phyloP scores from a whole-genome alignment of 1,284 basidiomycete genomes.

The Pseudozyma hubeiensis region DNA sequence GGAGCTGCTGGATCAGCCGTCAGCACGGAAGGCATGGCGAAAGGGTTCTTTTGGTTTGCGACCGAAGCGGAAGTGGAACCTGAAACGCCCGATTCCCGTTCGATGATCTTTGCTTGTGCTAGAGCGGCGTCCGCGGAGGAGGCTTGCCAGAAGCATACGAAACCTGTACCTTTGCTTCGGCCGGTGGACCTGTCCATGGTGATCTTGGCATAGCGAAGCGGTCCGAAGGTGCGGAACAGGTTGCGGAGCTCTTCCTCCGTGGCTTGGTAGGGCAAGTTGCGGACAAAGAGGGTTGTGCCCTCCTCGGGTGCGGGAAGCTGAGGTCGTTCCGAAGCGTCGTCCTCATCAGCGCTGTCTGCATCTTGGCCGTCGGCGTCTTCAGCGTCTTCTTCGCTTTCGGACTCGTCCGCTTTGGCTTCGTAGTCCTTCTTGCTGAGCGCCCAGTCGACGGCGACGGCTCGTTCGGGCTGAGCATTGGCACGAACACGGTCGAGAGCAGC shows the following conservation, averaged over 20 bases:
- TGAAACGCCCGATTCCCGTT: slow-evolving; percentile 49
- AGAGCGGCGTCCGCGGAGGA: slow-evolving; percentile 88
- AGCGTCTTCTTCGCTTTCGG: slow-evolving; percentile 71
- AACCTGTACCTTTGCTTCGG: slow-evolving; percentile 91
- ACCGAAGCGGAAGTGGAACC: slow-evolving; percentile 18
- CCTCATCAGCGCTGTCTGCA: slow-evolving; percentile 68
- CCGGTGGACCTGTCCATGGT: slow-evolving; percentile 86
- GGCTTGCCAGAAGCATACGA: slow-evolving; percentile 96
- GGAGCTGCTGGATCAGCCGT: slow-evolving; percentile 94
- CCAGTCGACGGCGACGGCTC: slow-evolving; percentile 94
- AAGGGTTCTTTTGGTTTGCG: slow-evolving; percentile 57
- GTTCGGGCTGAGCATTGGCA: slow-evolving; percentile 70
- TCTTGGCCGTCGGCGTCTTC: slow-evolving; percentile 58
- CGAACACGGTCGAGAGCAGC: slow-evolving; percentile 66
- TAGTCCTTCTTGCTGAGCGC: slow-evolving; percentile 93
- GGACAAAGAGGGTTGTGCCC: slow-evolving; percentile 91
- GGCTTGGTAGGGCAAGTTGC: slow-evolving; percentile 91
- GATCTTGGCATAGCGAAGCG: slow-evolving; percentile 91
- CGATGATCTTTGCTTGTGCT: slow-evolving; percentile 74
- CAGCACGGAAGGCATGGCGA: slow-evolving; percentile 63
- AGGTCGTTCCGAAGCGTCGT: slow-evolving; percentile 56
- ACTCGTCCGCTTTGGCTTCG: slow-evolving; percentile 75
- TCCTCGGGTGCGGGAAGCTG: slow-evolving; percentile 61
- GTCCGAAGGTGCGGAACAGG: slow-evolving; percentile 78
- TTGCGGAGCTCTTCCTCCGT: slow-evolving; percentile 65